phyloP scores from a whole-genome alignment of 2,329 filamentous ascomycete species.

The Colletotrichum brevisporum region DNA sequence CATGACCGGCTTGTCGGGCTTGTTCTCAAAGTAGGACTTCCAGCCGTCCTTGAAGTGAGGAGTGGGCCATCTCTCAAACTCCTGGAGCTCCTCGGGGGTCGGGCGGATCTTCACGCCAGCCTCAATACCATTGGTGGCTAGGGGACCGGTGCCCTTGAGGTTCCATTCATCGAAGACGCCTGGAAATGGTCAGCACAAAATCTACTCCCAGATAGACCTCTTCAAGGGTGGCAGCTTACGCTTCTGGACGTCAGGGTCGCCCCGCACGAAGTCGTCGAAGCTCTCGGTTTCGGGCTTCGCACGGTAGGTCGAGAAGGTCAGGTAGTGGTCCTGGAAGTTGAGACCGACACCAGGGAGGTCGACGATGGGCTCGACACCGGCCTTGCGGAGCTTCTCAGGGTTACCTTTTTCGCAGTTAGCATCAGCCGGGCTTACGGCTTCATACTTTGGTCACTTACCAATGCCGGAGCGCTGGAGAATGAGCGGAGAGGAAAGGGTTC shows the following conservation, averaged over 20 bases:
- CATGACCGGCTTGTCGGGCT: slow-evolving; percentile 90
- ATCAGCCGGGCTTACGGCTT: too few species aligned
- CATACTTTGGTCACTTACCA: slow-evolving; percentile 49
- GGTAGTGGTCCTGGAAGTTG: slow-evolving; percentile 84
- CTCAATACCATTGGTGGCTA: slow-evolving; percentile 85
- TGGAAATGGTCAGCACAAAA: slow-evolving; percentile 43
- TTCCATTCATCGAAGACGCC: slow-evolving; percentile 84
- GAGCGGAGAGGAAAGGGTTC: slow-evolving; percentile 80
- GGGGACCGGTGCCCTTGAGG: slow-evolving; percentile 81
- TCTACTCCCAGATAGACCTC: too few species aligned
- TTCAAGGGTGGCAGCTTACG: slow-evolving; percentile 49
- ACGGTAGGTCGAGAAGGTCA: slow-evolving; percentile 79
- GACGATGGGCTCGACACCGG: slow-evolving; percentile 77
- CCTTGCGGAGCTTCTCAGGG: slow-evolving; percentile 77
- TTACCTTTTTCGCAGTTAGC: slow-evolving; percentile 59
- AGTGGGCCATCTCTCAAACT: slow-evolving; percentile 81
- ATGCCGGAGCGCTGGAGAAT: slow-evolving; percentile 84
- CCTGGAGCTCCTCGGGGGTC: slow-evolving; percentile 74
- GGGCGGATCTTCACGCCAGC: slow-evolving; percentile 85
- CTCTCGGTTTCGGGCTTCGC: slow-evolving; percentile 83
- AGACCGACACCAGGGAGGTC: slow-evolving; percentile 81
- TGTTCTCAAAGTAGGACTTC: slow-evolving; percentile 87
- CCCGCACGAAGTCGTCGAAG: slow-evolving; percentile 85
- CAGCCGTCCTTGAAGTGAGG: slow-evolving; percentile 81
- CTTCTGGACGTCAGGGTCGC: slow-evolving; percentile 80